Conservation (phyloP, 2,329 filamentous ascomycete species). For the Colletotrichum phormii region DNA sequence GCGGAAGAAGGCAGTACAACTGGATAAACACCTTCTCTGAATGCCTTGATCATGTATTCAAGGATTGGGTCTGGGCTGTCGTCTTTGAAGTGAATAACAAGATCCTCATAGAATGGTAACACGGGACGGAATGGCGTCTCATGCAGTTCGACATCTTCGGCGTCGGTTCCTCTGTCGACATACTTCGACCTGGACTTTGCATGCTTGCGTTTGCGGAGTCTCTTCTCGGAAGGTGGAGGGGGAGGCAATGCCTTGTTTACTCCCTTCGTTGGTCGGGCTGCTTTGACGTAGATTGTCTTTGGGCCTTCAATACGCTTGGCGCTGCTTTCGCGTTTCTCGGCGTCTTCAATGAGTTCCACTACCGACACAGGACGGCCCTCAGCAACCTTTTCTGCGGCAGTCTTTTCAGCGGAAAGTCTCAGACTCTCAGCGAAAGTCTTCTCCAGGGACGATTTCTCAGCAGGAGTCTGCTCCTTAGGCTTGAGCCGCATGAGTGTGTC, state of each 20-base stretch:
- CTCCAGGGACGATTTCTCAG: slow-evolving; percentile 5
- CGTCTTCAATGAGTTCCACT: slow-evolving; percentile 40
- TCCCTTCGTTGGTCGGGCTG: slow-evolving; percentile 44
- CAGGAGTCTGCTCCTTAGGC: background rate
- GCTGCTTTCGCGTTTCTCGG: slow-evolving; percentile 39
- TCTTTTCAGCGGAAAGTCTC: slow-evolving; percentile 15
- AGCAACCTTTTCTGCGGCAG: background rate
- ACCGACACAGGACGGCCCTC: slow-evolving; percentile 43
- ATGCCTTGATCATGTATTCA: slow-evolving; percentile 59
- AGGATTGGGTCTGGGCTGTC: slow-evolving; percentile 55
- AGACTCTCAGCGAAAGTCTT: background rate
- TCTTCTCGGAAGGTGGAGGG: slow-evolving; percentile 38
- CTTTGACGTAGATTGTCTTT: slow-evolving; percentile 46
- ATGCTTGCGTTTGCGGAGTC: slow-evolving; percentile 34
- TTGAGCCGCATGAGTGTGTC: slow-evolving; percentile 40
- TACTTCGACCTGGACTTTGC: slow-evolving; percentile 41
- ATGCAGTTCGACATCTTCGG: slow-evolving; percentile 40
- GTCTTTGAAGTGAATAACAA: slow-evolving; percentile 66
- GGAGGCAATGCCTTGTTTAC: slow-evolving; percentile 45
- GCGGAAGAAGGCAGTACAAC: slow-evolving; percentile 19
- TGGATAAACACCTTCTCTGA: slow-evolving; percentile 54
- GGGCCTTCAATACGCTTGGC: slow-evolving; percentile 44
- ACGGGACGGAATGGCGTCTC: slow-evolving; percentile 53
- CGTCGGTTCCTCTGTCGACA: slow-evolving; percentile 41
- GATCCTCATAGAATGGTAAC: slow-evolving; percentile 65